Percentiles rank a stretch among this genome's conserved stretches.
Conservation (phyloP, 306 rosid species). For the Lagenaria siceraria region DNA sequence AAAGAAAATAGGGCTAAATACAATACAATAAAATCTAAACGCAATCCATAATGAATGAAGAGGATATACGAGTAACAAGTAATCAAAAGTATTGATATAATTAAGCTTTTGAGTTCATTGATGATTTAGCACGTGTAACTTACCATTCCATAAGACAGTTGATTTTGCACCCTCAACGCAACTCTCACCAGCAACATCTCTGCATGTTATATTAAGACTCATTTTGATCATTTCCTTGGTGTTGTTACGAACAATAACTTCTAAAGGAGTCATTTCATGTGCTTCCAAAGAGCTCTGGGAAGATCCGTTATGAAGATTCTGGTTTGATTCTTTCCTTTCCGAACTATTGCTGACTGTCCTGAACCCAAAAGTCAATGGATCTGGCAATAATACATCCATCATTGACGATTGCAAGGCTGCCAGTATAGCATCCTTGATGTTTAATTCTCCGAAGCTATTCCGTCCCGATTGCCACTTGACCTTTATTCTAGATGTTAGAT, state of each 20-base stretch:
- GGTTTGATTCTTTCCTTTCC: constrained; percentile 20
- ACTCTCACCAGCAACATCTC: constrained; percentile 93
- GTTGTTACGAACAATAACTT: constrained; percentile 82
- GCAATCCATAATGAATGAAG: neutral
- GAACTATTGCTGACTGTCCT: constrained; percentile 39
- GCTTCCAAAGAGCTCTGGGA: constrained; percentile 61
- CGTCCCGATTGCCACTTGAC: constrained; percentile 88
- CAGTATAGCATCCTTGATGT: constrained; percentile 83
- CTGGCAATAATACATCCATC: constrained; percentile 91
- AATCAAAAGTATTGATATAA: no score
- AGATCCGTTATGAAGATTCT: constrained; percentile 18
- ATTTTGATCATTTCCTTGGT: constrained; percentile 75
- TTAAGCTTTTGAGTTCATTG: no score
- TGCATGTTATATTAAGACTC: constrained; percentile 66
- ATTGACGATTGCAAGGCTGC: constrained; percentile 84
- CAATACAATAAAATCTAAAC: neutral
- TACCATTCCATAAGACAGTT: constrained; percentile 87
- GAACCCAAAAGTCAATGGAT: constrained; percentile 88
- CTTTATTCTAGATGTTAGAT: constrained; percentile 78
- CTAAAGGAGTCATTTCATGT: constrained; percentile 76
- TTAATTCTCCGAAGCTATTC: constrained; percentile 74
- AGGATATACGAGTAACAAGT: neutral
- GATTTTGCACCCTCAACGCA: constrained; percentile 74
- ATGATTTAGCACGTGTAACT: constrained; percentile 1
- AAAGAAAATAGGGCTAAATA: neutral